These are phyloP conservation scores for Aristolochia contorta DNA, from an alignment of 164 flowering plant species.

Conservation along the genomic window DNA sequence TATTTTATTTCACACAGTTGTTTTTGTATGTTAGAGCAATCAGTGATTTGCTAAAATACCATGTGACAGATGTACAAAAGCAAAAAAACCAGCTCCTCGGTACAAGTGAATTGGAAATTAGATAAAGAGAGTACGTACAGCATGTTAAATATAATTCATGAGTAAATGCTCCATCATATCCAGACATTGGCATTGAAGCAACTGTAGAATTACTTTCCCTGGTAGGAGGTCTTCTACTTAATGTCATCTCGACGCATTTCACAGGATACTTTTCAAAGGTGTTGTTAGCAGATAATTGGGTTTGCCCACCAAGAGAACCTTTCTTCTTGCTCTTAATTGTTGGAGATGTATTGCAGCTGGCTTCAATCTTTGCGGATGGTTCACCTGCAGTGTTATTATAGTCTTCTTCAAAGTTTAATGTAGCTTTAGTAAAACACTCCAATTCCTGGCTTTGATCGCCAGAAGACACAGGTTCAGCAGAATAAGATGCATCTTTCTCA, in stretches of 20 bases:
- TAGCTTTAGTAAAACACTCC: too few species aligned
- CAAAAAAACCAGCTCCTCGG: too few species aligned
- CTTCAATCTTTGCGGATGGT: constrained; percentile 5
- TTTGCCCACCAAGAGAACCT: constrained; percentile 8
- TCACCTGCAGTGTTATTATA: constrained; percentile 1
- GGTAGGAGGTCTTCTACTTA: constrained; percentile 40
- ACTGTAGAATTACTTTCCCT: constrained; percentile 14
- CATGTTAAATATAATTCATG: too few species aligned
- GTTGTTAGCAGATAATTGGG: constrained; percentile 3
- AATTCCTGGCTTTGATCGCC: background rate
- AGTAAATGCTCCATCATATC: too few species aligned
- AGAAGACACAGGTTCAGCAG: constrained; percentile 1
- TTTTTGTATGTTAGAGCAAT: too few species aligned
- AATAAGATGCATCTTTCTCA: background rate
- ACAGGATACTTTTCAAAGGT: constrained; percentile 7
- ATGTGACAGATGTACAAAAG: too few species aligned
- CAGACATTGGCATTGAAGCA: constrained; percentile 3
- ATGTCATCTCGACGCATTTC: constrained; percentile 30
- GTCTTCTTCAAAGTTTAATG: background rate
- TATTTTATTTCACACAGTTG: too few species aligned
- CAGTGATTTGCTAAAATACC: too few species aligned
- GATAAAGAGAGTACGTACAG: too few species aligned
- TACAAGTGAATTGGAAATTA: too few species aligned
- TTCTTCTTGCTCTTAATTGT: constrained; percentile 5
- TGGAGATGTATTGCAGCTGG: constrained; percentile 3